phyloP scores from a whole-genome alignment of 495 filamentous ascomycete genomes.

The Trichoderma parareesei region DNA sequence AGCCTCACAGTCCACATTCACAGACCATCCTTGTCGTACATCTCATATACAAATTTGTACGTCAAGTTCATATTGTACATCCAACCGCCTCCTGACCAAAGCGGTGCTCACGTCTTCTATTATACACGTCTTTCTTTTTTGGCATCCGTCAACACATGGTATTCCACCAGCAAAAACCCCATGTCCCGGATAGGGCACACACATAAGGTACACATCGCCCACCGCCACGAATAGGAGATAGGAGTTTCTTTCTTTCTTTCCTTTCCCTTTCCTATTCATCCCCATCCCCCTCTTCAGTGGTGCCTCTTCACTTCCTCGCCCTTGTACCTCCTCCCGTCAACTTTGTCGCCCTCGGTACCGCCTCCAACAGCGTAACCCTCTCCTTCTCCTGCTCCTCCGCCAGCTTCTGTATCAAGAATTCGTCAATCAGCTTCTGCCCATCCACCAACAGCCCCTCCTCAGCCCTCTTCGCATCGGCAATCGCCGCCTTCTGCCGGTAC shows the following conservation, averaged over 20 bases:
- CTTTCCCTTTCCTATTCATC: background rate
- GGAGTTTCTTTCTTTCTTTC: background rate
- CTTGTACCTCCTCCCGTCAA: background rate
- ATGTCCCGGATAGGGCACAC: background rate
- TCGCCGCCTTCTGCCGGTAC: constrained; percentile 40
- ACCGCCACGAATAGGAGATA: background rate
- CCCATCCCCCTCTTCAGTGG: background rate
- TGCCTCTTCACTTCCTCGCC: background rate
- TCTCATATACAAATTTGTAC: background rate
- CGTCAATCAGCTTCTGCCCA: constrained; percentile 44
- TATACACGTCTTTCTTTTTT: background rate
- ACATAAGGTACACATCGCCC: background rate
- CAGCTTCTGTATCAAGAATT: constrained; percentile 21
- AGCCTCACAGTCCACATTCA: too few relatives aligned
- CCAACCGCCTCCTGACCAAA: background rate
- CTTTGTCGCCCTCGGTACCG: background rate
- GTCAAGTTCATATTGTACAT: constrained; percentile 8
- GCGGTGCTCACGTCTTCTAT: background rate
- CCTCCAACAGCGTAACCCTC: constrained; percentile 8
- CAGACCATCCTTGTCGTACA: background rate
- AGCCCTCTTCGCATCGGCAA: constrained; percentile 37
- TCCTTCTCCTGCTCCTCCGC: constrained; percentile 10
- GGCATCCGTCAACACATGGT: background rate
- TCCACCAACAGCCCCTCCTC: constrained; percentile 44
- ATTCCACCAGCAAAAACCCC: background rate